phyloP scores from a whole-genome alignment of 805 yeast genomes.

The Candida germanica region DNA sequence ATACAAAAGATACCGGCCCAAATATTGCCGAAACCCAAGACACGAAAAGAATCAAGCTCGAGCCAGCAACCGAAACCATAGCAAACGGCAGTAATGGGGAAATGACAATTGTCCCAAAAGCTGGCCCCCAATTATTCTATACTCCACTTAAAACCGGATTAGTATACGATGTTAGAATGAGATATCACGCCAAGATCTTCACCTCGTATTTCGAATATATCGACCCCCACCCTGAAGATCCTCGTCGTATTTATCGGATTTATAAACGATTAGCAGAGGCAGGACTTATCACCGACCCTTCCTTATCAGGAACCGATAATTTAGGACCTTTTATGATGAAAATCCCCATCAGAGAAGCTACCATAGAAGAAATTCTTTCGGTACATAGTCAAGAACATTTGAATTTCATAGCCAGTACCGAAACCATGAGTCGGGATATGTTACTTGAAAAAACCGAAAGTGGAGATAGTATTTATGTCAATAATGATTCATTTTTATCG shows the following conservation, averaged over 20 bases:
- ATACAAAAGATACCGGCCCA: too few species aligned
- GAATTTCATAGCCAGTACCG: conserved; percentile 70
- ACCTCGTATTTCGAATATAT: conserved; percentile 90
- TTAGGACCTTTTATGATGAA: conserved; percentile 86
- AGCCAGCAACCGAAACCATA: too few species aligned
- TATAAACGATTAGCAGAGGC: conserved; percentile 93
- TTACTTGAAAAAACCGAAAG: conserved; percentile 79
- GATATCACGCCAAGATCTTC: conserved; percentile 93
- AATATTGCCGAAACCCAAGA: too few species aligned
- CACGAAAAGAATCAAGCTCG: too few species aligned
- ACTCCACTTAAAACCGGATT: conserved; percentile 84
- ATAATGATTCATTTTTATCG: conserved; percentile 81
- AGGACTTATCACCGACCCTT: conserved; percentile 80
- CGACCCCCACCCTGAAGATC: conserved; percentile 99
- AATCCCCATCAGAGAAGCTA: conserved; percentile 87
- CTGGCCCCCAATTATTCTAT: conserved; percentile 66
- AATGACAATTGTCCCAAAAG: conserved; percentile 47
- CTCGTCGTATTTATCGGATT: conserved; percentile 89
- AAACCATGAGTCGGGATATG: conserved; percentile 71
- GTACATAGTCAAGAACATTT: conserved; percentile 86
- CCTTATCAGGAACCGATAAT: conserved; percentile 66
- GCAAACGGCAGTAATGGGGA: too few species aligned
- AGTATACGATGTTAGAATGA: conserved; percentile 95
- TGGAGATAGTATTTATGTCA: conserved; percentile 94
- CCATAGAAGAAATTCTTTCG: conserved; percentile 75